These are phyloP conservation scores for Angomonas deanei DNA, from an alignment of 208 protist species.

Conservation along the genomic window DNA sequence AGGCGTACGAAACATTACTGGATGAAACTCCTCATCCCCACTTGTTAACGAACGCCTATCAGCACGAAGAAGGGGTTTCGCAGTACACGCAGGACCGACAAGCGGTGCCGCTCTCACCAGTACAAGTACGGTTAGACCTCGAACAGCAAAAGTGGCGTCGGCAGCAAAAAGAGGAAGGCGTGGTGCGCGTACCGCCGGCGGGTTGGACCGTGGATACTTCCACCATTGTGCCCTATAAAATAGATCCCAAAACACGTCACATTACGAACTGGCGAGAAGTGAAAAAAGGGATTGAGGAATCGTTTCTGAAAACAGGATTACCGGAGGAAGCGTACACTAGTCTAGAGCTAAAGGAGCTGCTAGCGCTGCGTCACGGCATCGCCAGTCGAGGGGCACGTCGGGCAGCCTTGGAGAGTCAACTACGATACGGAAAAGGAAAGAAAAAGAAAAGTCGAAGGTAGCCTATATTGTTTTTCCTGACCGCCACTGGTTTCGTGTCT, in stretches of 20 bases:
- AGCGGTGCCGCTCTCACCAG: constrained; percentile 65
- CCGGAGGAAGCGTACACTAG: constrained; percentile 73
- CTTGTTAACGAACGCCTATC: constrained; percentile 81
- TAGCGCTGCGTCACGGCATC: constrained; percentile 50
- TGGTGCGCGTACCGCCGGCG: constrained; percentile 79
- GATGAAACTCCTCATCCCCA: constrained; percentile 79
- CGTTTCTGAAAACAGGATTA: constrained; percentile 72
- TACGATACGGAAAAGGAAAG: constrained; percentile 22
- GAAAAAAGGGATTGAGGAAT: constrained; percentile 81
- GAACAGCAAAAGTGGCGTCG: constrained; percentile 74
- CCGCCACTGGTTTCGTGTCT: constrained; percentile 67
- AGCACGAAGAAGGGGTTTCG: constrained; percentile 37
- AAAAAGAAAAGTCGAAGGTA: constrained; percentile 1
- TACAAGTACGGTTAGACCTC: constrained; percentile 86
- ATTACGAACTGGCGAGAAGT: constrained; percentile 87
- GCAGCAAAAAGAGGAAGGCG: constrained; percentile 81
- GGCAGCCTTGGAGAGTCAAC: constrained; percentile 40
- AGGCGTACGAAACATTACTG: constrained; percentile 50
- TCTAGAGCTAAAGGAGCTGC: constrained; percentile 69
- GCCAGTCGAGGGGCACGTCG: constrained; percentile 34
- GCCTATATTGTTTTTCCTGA: constrained; percentile 62
- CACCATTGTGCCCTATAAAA: constrained; percentile 77
- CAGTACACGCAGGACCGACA: constrained; percentile 64
- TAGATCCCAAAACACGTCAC: constrained; percentile 53
- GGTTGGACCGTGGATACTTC: constrained; percentile 63